These are phyloP conservation scores for Ustilago xerochloae DNA, from an alignment of 1,284 basidiomycete species.

Conservation along the genomic window DNA sequence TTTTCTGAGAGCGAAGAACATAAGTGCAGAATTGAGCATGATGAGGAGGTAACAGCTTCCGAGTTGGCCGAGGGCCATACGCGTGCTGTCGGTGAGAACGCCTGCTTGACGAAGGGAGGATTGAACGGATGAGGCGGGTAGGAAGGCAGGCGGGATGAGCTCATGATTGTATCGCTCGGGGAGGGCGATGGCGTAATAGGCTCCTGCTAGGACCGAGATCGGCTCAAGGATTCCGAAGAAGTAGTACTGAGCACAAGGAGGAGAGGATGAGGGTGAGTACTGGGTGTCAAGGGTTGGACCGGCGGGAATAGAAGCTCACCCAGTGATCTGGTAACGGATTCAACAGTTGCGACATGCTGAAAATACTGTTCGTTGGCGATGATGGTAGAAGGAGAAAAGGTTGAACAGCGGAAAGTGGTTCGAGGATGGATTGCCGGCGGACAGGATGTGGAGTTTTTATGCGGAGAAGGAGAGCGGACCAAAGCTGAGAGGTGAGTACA, in stretches of 20 bases:
- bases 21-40: constrained; percentile 55
- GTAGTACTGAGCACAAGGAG: constrained; percentile 30
- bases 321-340: constrained; percentile 45
- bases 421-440: neutral
- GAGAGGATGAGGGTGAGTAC: neutral
- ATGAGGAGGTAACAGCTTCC: constrained; percentile 59
- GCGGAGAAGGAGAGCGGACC: neutral
- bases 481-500: neutral
- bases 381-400: neutral
- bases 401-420: neutral
- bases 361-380: neutral
- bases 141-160: constrained; percentile 45
- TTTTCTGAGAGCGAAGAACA: constrained; percentile 48
- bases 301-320: constrained; percentile 13
- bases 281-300: neutral
- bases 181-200: constrained; percentile 44
- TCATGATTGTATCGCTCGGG: constrained; percentile 57
- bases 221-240: constrained; percentile 62
- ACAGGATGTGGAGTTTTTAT: constrained; percentile 6
- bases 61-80: constrained; percentile 57
- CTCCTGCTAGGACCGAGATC: constrained; percentile 49
- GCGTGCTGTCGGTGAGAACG: constrained; percentile 18
- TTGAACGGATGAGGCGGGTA: constrained; percentile 26
- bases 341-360: constrained; percentile 1
- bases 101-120: constrained; percentile 20